Evolutionary conservation across 768 basidiomycete genomes (phyloP).

Genomic region (Russula emetica): DNA sequence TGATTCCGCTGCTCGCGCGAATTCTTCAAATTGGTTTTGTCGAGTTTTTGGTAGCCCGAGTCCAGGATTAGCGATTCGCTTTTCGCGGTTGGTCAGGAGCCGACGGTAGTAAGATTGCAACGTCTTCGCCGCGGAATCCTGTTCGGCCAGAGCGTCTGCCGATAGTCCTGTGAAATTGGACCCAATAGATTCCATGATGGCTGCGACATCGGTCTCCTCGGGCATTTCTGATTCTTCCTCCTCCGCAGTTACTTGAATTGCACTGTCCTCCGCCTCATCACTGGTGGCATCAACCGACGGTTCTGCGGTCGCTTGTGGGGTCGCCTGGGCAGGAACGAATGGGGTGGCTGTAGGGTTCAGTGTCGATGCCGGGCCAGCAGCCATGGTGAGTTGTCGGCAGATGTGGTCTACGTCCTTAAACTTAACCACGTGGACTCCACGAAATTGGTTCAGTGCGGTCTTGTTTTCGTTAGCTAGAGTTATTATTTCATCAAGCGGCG

Average conservation of each 20-base stretch:
- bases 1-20: not conserved
- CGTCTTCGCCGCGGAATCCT: conserved; percentile 9
- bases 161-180: conserved; percentile 3
- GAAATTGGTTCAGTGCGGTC: not conserved
- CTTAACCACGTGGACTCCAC: conserved; percentile 3
- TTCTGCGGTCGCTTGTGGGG: not conserved
- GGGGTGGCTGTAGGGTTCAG: conserved; percentile 16
- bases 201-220: conserved; percentile 3
- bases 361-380: conserved; percentile 7
- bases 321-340: conserved; percentile 15
- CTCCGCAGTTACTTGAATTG: not conserved
- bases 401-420: conserved; percentile 18
- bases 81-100: conserved; percentile 4
- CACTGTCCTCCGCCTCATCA: conserved; percentile 1
- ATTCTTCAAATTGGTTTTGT: conserved; percentile 12
- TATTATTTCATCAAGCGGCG: conserved; percentile 24
- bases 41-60: conserved; percentile 18
- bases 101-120: conserved; percentile 16
- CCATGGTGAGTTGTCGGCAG: conserved; percentile 9
- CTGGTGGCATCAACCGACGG: not conserved
- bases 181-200: conserved; percentile 17
- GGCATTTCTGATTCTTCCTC: conserved; percentile 19
- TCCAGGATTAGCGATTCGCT: conserved; percentile 10
- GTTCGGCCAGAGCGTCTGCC: not conserved
- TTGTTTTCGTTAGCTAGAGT: conserved; percentile 4